Conservation (phyloP, 78 protist genomes). For the Capsaspora owczarzaki region DNA sequence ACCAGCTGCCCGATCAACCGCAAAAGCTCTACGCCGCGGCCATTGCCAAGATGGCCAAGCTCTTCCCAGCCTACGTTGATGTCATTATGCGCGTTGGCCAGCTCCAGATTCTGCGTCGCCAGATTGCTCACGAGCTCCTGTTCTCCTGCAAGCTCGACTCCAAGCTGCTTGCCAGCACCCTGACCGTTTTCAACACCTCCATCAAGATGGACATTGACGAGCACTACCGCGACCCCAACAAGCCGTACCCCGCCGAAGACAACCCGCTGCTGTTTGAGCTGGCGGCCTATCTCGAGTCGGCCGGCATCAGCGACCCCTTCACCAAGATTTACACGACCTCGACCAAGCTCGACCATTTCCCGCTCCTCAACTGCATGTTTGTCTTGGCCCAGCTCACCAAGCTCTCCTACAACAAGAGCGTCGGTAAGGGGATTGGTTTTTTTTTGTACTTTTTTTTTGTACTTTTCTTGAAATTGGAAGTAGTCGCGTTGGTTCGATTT, state of each 20-base stretch:
- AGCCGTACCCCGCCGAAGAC: constrained; percentile 73
- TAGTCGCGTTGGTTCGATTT: neutral
- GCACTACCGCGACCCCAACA: constrained; percentile 61
- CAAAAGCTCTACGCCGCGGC: neutral
- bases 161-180: constrained; percentile 41
- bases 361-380: constrained; percentile 37
- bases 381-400: constrained; percentile 29
- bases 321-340: constrained; percentile 71
- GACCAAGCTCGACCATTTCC: constrained; percentile 31
- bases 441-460: neutral
- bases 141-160: constrained; percentile 43
- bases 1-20: neutral
- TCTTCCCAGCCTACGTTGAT: neutral
- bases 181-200: constrained; percentile 59
- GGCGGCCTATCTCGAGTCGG: constrained; percentile 53
- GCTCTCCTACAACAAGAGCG: neutral
- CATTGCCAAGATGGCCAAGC: neutral
- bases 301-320: constrained; percentile 68
- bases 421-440: neutral
- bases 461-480: neutral
- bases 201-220: constrained; percentile 52
- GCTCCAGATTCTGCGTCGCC: constrained; percentile 71
- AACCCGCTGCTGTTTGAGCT: constrained; percentile 51
- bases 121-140: constrained; percentile 53
- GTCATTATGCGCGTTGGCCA: constrained; percentile 53